Conservation (phyloP, 257 asterid species). For the Fraxinus americana region DNA sequence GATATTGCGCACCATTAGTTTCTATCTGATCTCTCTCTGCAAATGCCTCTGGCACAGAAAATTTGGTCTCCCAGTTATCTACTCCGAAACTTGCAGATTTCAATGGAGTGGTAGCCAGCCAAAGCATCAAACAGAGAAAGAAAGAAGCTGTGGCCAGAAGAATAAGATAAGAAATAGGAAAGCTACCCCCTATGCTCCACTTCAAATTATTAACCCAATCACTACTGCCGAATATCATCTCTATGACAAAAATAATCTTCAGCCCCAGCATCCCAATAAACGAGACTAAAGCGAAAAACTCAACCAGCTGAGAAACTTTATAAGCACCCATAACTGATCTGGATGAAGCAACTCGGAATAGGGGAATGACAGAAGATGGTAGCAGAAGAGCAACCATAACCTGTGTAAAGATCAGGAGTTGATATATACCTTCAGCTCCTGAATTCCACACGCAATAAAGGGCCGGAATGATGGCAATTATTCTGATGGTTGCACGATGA, state of each 20-base stretch:
- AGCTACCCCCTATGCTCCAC: constrained; percentile 65
- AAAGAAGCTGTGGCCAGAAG: constrained; percentile 60
- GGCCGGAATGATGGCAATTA: constrained; percentile 80
- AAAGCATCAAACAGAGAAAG: constrained; percentile 74
- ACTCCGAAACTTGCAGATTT: constrained; percentile 63
- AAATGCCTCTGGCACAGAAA: constrained; percentile 32
- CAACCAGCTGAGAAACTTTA: constrained; percentile 59
- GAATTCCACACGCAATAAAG: constrained; percentile 78
- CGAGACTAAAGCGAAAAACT: constrained; percentile 57
- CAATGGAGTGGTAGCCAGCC: constrained; percentile 86
- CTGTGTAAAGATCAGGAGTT: constrained; percentile 74
- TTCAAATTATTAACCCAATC: constrained; percentile 86
- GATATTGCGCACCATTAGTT: constrained; percentile 36
- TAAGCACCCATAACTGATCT: constrained; percentile 75
- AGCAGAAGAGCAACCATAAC: constrained; percentile 85
- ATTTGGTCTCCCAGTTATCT: constrained; percentile 46
- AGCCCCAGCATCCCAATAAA: constrained; percentile 76
- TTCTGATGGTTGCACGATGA: constrained; percentile 84
- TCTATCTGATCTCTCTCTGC: constrained; percentile 39
- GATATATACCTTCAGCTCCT: constrained; percentile 93
- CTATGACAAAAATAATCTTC: constrained; percentile 69
- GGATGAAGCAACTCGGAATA: constrained; percentile 86
- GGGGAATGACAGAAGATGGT: constrained; percentile 90
- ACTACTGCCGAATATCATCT: constrained; percentile 83
- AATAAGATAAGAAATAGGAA: constrained; percentile 64